Conservation (phyloP, 2,329 filamentous ascomycete genomes). For the Alternaria brassicicola region DNA sequence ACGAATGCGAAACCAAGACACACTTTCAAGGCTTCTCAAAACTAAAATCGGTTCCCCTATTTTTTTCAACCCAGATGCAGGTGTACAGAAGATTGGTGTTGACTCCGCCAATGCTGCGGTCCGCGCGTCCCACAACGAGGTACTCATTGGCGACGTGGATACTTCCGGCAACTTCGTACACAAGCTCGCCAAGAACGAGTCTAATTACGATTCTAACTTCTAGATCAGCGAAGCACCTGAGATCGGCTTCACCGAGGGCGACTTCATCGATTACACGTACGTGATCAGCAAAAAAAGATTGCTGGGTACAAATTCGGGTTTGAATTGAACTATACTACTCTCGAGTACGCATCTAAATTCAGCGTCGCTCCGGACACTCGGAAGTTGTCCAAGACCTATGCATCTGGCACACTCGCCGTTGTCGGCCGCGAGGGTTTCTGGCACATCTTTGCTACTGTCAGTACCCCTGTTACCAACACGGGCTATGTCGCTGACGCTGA, state of each 20-base stretch:
- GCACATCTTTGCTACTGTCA: not conserved
- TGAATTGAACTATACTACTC: not conserved
- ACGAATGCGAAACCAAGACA: conserved; percentile 38
- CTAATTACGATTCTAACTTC: not conserved
- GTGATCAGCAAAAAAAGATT: not conserved
- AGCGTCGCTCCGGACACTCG: not conserved
- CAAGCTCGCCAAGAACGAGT: not conserved
- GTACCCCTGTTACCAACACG: not conserved
- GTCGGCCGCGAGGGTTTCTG: not conserved
- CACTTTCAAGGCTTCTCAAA: conserved; percentile 57
- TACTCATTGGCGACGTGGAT: not conserved
- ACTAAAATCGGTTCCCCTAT: conserved; percentile 55
- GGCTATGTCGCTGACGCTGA: not conserved
- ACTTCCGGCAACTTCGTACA: not conserved
- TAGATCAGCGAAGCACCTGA: not conserved
- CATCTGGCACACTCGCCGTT: not conserved
- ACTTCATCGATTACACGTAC: not conserved
- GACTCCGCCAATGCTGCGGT: conserved; percentile 49
- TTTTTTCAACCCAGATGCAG: conserved; percentile 49
- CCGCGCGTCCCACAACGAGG: too few species aligned
- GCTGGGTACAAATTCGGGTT: not conserved
- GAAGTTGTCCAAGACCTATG: not conserved
- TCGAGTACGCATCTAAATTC: not conserved
- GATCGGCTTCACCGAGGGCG: not conserved
- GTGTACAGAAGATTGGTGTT: conserved; percentile 52